Evolutionary conservation across 1,139 yeast species (phyloP), one percentile per base, ranked within the genome.

Genomic region (Neolecta irregularis): DNA sequence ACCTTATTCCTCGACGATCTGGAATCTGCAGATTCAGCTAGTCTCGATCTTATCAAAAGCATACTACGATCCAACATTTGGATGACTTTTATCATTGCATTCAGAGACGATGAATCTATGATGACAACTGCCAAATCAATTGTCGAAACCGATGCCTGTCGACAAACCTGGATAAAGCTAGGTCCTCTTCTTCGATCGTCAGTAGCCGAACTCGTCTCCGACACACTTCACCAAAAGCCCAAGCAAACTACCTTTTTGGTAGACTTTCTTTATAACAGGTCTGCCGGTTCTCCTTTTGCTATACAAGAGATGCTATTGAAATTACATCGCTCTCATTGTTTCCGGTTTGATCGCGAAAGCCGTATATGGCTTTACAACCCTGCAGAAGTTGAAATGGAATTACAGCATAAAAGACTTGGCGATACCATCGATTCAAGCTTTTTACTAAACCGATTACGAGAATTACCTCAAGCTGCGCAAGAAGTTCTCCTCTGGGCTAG

Each of bases 401-500:
- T 12, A 36, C 19, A 13, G 28, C n/a, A n/a, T n/a, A n/a, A n/a
- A n/a, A n/a, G n/a, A n/a, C n/a, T n/a, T n/a, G n/a, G n/a, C 4
- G 12, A 40, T 1, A 43, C 36, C n/a, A 21, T 41, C 6, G 45
- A 42, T 32, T 26, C 30, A 8, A 11, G 38, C 9, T 38, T 42
- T 24, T 32, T 42, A 11, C 18, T 39, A 5, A 19, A 40, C 7
- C 40, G 43, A 20, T 33, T 43, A 15, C 34, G 35, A 6, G 41
- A 38, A 16, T 32, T 38, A 30, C 44, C 43, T 11, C 35, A 35
- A 13, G 34, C 40, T 7, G 29, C 39, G 11, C 30, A 36, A 7
- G 38, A 31, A 15, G 40, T 43, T 17, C 26, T 40, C 26, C 24
- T 22, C 9, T 42, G 45, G 46, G 46, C 45, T 2, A 33, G 39